A percentile compares a stretch with the other conserved stretches of the same genome.
These are phyloP conservation scores for Quambalaria eucalypti DNA, from an alignment of 1,284 basidiomycete genomes.

Conservation along the genomic window DNA sequence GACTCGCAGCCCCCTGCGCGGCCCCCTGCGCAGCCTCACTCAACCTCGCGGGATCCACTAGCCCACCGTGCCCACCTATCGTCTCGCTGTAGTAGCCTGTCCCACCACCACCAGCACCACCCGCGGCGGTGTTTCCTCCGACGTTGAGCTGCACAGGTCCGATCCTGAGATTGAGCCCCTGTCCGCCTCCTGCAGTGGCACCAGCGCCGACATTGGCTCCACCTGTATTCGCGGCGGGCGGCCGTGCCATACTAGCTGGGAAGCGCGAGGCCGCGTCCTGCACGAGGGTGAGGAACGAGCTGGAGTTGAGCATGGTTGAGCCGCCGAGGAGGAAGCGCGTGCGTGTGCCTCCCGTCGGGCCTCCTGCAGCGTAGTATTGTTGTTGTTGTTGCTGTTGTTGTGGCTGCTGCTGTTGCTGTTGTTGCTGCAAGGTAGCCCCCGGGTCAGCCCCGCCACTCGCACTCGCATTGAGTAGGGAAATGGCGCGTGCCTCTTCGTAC, in stretches of 20 bases:
- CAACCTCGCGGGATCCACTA: constrained; percentile 4
- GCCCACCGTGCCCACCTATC: constrained; percentile 9
- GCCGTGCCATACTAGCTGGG: constrained; percentile 21
- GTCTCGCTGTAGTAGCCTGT: too few species aligned
- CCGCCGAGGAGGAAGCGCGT: constrained; percentile 41
- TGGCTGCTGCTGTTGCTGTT: not conserved
- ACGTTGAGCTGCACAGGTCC: constrained; percentile 33
- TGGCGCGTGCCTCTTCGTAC: constrained; percentile 40
- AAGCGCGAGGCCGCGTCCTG: constrained; percentile 37
- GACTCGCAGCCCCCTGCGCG: not conserved
- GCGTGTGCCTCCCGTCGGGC: constrained; percentile 16
- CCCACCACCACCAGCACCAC: constrained; percentile 8
- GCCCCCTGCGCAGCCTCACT: not conserved
- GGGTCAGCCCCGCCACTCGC: too few species aligned
- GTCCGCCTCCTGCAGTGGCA: constrained; percentile 1
- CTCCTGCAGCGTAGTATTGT: constrained; percentile 9
- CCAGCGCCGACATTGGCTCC: constrained; percentile 2
- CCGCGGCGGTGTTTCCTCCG: constrained; percentile 1
- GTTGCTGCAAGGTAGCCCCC: too few species aligned
- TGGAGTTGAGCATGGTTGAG: constrained; percentile 35
- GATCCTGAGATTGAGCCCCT: constrained; percentile 30
- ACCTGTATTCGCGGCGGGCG: constrained; percentile 15
- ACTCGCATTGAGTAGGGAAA: constrained; percentile 33
- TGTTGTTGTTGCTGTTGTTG: constrained; percentile 1
- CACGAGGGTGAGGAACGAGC: constrained; percentile 35